phyloP scores from a whole-genome alignment of 169 alveolate species.

The Cryptosporidium sp. region DNA sequence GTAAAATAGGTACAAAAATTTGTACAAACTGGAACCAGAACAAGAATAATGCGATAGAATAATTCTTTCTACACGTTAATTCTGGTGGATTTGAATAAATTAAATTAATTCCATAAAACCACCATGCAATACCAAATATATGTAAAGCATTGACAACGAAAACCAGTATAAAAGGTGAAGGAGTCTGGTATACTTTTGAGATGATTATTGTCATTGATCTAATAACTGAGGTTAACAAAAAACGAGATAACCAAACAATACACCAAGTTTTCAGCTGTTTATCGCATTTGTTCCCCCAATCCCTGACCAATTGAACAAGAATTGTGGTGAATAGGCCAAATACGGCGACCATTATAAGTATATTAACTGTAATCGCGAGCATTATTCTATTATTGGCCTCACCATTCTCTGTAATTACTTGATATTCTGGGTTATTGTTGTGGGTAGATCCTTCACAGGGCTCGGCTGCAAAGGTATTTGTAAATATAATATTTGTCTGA shows the following conservation, averaged over 20 bases:
- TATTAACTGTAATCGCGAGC: conserved; percentile 27
- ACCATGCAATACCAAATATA: conserved; percentile 59
- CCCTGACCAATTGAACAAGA: conserved; percentile 2
- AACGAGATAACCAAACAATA: conserved; percentile 64
- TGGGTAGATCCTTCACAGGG: not conserved
- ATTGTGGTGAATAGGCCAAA: conserved; percentile 32
- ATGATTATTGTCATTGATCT: conserved; percentile 25
- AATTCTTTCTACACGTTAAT: conserved; percentile 36
- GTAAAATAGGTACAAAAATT: conserved; percentile 49
- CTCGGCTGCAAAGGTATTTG: conserved; percentile 13
- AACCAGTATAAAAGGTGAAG: conserved; percentile 16
- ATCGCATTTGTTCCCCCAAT: conserved; percentile 56
- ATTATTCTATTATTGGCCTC: conserved; percentile 13
- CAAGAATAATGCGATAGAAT: conserved; percentile 40
- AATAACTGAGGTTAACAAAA: conserved; percentile 45
- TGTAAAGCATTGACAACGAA: conserved; percentile 19
- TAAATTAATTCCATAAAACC: conserved; percentile 71
- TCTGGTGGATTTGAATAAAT: conserved; percentile 63
- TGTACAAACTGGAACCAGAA: conserved; percentile 71
- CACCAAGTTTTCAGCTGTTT: conserved; percentile 59
- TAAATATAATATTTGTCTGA: conserved; percentile 6
- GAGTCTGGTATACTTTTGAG: conserved; percentile 32
- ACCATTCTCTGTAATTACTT: conserved; percentile 26
- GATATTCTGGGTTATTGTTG: not conserved
- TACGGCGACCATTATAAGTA: not conserved